phyloP scores from a whole-genome alignment of 2,329 filamentous ascomycete genomes.

The Aspergillus texensis region DNA sequence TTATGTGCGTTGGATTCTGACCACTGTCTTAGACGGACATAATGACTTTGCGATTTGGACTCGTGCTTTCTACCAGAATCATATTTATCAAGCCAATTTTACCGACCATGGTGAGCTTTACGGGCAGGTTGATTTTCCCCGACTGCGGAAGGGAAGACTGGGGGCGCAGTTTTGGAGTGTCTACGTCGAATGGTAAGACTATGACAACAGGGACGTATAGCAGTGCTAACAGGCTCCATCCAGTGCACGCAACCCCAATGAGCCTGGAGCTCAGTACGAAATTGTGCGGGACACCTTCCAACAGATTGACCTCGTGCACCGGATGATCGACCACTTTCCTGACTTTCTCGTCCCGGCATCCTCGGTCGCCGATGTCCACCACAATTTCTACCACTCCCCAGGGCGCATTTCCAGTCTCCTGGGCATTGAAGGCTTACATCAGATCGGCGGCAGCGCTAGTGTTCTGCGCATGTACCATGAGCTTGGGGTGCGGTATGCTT shows the following conservation, averaged over 20 bases:
- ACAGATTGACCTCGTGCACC: not conserved
- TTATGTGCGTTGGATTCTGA: too few species aligned
- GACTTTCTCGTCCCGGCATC: not conserved
- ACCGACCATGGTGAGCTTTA: not conserved
- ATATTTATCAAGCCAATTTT: not conserved
- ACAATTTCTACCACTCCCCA: not conserved
- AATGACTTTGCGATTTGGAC: not conserved
- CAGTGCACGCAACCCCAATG: not conserved
- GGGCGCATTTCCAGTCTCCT: conserved; percentile 23
- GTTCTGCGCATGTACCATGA: conserved; percentile 20
- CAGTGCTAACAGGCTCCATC: too few species aligned
- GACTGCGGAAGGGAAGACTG: not conserved
- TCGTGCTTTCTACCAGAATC: not conserved
- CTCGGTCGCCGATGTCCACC: too few species aligned
- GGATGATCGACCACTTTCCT: not conserved
- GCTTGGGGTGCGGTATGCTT: conserved; percentile 22
- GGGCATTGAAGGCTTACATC: conserved; percentile 31
- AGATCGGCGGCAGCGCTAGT: conserved; percentile 28
- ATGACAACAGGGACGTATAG: not conserved
- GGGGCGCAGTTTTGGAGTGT: conserved; percentile 5
- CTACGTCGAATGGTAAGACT: not conserved
- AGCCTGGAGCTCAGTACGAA: not conserved
- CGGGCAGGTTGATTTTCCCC: not conserved
- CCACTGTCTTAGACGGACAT: not conserved
- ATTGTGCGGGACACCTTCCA: not conserved